Evolutionary conservation across 805 yeast genomes (phyloP).

Genomic region (Wickerhamia fluorescens): DNA sequence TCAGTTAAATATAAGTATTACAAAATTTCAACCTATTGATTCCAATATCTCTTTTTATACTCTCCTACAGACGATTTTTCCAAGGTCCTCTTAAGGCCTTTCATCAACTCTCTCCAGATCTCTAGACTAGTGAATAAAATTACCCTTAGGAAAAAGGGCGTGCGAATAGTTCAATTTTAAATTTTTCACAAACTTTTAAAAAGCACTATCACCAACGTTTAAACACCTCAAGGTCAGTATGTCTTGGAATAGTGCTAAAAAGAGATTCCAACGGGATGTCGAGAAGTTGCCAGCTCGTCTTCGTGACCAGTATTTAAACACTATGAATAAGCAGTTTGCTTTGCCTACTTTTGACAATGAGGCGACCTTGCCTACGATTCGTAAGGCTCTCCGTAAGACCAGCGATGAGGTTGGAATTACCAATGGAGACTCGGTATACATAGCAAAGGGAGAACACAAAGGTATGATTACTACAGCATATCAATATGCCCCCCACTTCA

Average conservation of each 20-base stretch:
- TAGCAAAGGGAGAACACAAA: constrained; percentile 59
- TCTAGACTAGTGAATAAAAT: too few relatives aligned
- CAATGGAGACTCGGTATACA: constrained; percentile 72
- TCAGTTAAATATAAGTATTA: too few relatives aligned
- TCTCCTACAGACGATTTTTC: too few relatives aligned
- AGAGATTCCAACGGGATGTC: constrained; percentile 30
- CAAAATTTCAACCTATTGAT: too few relatives aligned
- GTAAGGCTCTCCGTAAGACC: constrained; percentile 28
- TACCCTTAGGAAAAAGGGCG: too few relatives aligned
- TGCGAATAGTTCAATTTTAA: too few relatives aligned
- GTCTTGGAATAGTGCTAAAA: constrained; percentile 28
- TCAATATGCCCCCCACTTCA: constrained; percentile 51
- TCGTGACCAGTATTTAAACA: constrained; percentile 18
- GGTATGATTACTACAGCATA: constrained; percentile 71
- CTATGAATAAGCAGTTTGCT: constrained; percentile 15
- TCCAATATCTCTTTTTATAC: too few relatives aligned
- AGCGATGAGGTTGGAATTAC: constrained; percentile 51
- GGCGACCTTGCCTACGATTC: constrained; percentile 9
- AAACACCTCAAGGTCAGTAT: constrained; percentile 9
- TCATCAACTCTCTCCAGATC: too few relatives aligned
- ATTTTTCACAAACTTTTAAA: too few relatives aligned
- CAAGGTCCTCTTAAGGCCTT: too few relatives aligned
- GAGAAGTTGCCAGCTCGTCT: constrained; percentile 25
- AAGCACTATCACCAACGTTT: neutral
- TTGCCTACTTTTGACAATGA: constrained; percentile 29